Percentiles rank a stretch among this genome's conserved stretches.
These are phyloP conservation scores for Colletotrichum viniferum DNA, from an alignment of 2,329 filamentous ascomycete species.

Conservation along the genomic window DNA sequence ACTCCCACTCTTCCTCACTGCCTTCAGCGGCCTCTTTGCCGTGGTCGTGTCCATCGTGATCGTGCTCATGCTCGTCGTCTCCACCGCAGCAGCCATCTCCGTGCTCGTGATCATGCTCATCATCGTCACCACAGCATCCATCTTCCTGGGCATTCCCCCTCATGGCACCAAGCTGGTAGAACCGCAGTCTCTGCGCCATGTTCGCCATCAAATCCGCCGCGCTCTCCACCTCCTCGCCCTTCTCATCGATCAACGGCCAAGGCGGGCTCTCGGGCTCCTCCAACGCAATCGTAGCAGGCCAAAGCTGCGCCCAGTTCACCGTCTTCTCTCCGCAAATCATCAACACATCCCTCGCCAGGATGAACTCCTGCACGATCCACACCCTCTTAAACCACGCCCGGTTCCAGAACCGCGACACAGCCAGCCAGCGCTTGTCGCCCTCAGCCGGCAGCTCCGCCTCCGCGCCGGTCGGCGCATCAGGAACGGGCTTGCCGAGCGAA, in stretches of 20 bases:
- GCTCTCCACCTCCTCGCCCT: slow-evolving; percentile 8
- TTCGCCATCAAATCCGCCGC: slow-evolving; percentile 18
- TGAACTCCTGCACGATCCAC: slow-evolving; percentile 32
- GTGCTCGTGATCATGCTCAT: slow-evolving; percentile 1
- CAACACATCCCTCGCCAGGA: slow-evolving; percentile 24
- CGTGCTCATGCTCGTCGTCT: background rate
- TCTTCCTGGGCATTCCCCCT: background rate
- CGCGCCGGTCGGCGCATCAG: background rate
- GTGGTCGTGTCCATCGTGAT: background rate
- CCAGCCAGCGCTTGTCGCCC: slow-evolving; percentile 7
- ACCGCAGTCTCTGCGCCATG: slow-evolving; percentile 15
- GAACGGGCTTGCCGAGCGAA: background rate
- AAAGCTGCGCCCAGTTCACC: slow-evolving; percentile 5
- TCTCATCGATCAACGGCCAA: slow-evolving; percentile 10
- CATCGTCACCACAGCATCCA: background rate
- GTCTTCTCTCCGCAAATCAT: slow-evolving; percentile 28
- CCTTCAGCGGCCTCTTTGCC: background rate
- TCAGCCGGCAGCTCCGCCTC: background rate
- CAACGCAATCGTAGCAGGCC: slow-evolving; percentile 14
- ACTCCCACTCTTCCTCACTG: slow-evolving; percentile 7
- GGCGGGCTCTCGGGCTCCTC: slow-evolving; percentile 18
- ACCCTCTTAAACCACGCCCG: slow-evolving; percentile 29
- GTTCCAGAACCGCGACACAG: slow-evolving; percentile 21
- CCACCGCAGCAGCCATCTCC: background rate
- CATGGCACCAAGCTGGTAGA: slow-evolving; percentile 19